Base-by-base conservation (phyloP, 441 rosid species). In the Hura crepitans region DNA sequence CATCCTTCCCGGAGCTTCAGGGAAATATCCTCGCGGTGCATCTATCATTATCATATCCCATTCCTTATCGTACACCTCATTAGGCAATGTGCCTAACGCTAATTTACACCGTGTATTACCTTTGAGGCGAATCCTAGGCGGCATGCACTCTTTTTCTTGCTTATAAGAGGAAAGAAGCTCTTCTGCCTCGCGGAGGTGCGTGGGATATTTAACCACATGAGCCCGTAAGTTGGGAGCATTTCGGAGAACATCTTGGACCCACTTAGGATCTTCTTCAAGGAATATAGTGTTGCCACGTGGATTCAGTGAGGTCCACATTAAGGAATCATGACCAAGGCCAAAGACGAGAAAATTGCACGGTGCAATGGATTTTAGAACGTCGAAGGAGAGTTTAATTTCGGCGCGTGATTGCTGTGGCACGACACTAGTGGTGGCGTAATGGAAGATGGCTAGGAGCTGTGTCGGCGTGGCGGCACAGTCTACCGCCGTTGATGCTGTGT, bases 301-400 rank as follows among this genome's bases (percentile, higher is more conserved):
- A 60, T 93, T 93, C 33, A 93, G 80, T 0, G 96, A 82, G 59
- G 80, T 77, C 98, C 98, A 93, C 98, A 93, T 93, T 55, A 88
- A 85, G 5, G 97, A 91, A 73, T 93, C 98, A 31, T 82, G 85
- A 20, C 97, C 98, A 1, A 93, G 86, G 0, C 98, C 98, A 69
- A 87, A 92, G 39, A 94, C 94, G 5, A 94, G 91, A 77, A 94
- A 86, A 67, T 91, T 92, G 73, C 97, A 90, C 0, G 98, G 98
- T 1, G 87, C 28, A 0, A 81, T 74, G 0, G 69, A 72, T 6
- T 74, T 83, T 31, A 94, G 89, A 58, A 93, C 91, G 35, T 88
- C 75, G 55, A 91, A 82, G 1, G 91, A 77, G 51, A 93, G 77
- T 20, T 81, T 81, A 79, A 93, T 85, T 77, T 93, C 98, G 15